phyloP scores from a whole-genome alignment of 1,284 basidiomycete species.

The Trichosporon faecale region DNA sequence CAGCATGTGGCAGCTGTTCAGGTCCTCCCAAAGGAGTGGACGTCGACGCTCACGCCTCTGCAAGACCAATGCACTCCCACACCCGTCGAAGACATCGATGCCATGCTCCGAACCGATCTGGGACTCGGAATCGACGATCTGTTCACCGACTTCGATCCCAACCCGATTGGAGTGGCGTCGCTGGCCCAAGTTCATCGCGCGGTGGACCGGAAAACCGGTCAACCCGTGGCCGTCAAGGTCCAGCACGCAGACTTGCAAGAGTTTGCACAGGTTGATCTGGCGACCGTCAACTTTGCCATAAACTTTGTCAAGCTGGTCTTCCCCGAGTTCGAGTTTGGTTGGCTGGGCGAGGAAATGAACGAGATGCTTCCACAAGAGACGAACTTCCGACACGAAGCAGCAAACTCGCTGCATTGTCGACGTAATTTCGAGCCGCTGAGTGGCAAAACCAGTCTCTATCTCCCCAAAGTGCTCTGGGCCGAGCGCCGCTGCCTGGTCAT shows the following conservation, averaged over 20 bases:
- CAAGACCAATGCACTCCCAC: conserved; percentile 65
- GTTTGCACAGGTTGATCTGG: conserved; percentile 80
- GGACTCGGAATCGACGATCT: conserved; percentile 47
- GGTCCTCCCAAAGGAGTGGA: conserved; percentile 74
- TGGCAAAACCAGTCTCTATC: conserved; percentile 76
- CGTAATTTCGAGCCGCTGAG: conserved; percentile 66
- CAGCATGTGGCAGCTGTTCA: conserved; percentile 73
- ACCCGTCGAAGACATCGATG: conserved; percentile 44
- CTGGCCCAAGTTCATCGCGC: conserved; percentile 94
- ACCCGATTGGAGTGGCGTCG: conserved; percentile 90
- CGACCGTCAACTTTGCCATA: conserved; percentile 54
- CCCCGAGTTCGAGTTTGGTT: conserved; percentile 73
- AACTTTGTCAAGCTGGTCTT: conserved; percentile 82
- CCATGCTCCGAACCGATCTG: conserved; percentile 46
- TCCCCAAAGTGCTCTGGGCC: conserved; percentile 81
- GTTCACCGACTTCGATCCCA: conserved; percentile 75
- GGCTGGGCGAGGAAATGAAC: conserved; percentile 91
- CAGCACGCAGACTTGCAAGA: conserved; percentile 94
- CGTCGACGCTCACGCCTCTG: conserved; percentile 63
- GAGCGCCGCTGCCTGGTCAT: conserved; percentile 85
- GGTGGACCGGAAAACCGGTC: conserved; percentile 65
- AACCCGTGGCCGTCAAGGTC: conserved; percentile 88
- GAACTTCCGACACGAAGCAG: conserved; percentile 73
- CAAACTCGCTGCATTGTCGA: conserved; percentile 70
- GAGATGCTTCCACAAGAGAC: conserved; percentile 91